A percentile compares a stretch with the other conserved stretches of the same genome.
Conservation (phyloP, 1,284 basidiomycete species). For the Taiwanofungus camphoratus region DNA sequence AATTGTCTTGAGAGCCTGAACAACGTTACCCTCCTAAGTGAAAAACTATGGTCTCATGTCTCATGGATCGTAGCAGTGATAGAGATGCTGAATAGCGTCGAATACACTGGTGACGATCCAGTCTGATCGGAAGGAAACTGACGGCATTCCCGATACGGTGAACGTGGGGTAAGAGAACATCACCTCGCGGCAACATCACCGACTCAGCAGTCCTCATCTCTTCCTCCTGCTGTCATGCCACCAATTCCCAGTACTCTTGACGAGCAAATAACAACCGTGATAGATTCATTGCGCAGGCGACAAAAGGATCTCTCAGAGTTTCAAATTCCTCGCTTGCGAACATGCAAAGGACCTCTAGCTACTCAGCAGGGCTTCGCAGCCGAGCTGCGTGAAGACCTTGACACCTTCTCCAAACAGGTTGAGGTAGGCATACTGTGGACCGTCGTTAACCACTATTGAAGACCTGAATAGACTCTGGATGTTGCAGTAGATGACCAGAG, state of each 20-base stretch:
- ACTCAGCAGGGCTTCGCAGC: slow-evolving; percentile 68
- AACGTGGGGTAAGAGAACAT: no score
- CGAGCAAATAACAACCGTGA: slow-evolving; percentile 41
- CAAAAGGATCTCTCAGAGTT: slow-evolving; percentile 59
- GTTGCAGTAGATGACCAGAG: slow-evolving; percentile 63
- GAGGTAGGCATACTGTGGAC: slow-evolving; percentile 68
- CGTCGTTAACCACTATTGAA: no score
- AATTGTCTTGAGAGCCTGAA: no score
- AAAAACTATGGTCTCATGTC: no score
- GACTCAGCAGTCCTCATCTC: no score
- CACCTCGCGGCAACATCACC: no score
- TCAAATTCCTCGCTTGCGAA: slow-evolving; percentile 69
- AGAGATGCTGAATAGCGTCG: no score
- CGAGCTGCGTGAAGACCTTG: slow-evolving; percentile 74
- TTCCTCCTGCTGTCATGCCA: slow-evolving; percentile 43
- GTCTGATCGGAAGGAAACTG: no score
- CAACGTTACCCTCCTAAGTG: no score
- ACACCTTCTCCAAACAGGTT: slow-evolving; percentile 52
- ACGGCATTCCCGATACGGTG: no score
- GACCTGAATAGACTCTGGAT: slow-evolving; percentile 50
- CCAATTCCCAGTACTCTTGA: slow-evolving; percentile 52
- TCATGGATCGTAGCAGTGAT: no score
- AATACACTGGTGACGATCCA: no score
- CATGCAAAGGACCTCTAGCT: slow-evolving; percentile 59
- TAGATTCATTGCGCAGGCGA: slow-evolving; percentile 49